A percentile compares a stretch with the other conserved stretches of the same genome.
phyloP scores from a whole-genome alignment of 768 basidiomycete species.

The Auriscalpium vulgare region DNA sequence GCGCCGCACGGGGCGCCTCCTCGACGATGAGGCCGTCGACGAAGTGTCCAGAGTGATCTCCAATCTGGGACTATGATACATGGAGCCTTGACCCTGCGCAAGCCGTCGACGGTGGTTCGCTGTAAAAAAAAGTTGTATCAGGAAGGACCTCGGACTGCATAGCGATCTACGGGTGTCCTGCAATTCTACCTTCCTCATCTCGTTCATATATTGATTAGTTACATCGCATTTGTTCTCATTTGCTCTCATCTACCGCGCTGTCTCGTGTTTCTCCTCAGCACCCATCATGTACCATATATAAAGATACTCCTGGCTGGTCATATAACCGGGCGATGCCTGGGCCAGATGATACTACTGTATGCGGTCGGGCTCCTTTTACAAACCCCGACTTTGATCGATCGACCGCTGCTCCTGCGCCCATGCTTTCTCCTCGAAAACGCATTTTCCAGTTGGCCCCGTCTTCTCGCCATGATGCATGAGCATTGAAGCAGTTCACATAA shows the following conservation, averaged over 20 bases:
- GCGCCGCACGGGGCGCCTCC: constrained; percentile 20
- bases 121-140: constrained; percentile 14
- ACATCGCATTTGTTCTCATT: constrained; percentile 12
- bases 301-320: constrained; percentile 45
- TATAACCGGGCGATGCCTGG: constrained; percentile 22
- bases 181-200: constrained; percentile 4
- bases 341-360: too few species aligned
- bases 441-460: too few species aligned
- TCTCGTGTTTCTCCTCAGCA: constrained; percentile 2
- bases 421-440: too few species aligned
- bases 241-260: constrained; percentile 7
- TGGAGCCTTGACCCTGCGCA: not conserved
- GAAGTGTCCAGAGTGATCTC: constrained; percentile 75
- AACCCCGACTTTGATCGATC: too few species aligned
- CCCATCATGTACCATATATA: constrained; percentile 30
- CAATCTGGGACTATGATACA: constrained; percentile 29
- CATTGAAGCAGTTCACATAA: too few species aligned
- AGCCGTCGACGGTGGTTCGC: constrained; percentile 1
- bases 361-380: too few species aligned
- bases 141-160: constrained; percentile 16
- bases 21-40: constrained; percentile 54
- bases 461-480: too few species aligned
- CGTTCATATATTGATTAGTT: constrained; percentile 8
- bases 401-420: too few species aligned
- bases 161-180: not conserved